Evolutionary conservation across 805 yeast species (phyloP), one percentile per base, ranked within the genome.

Genomic region (Monosporozyma aerobia): DNA sequence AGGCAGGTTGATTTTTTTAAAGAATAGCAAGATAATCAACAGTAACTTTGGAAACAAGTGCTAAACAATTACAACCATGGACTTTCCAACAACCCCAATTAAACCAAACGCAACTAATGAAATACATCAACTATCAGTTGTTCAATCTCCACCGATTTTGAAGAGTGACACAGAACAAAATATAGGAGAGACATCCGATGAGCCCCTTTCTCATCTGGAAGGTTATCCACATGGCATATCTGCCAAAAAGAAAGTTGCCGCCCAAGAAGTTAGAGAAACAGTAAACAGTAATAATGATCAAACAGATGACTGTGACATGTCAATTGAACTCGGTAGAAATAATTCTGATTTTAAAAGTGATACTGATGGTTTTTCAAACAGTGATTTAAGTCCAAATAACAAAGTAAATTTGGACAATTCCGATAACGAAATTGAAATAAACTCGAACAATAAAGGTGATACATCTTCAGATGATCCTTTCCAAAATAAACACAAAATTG

Each of bases 201-300:
- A 47, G 13, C 27, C 22, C 14, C 44, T 32, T 6, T 47, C 50
- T 7, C 44, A 51, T 48, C 39, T 52, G 40, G 57, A 49, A 48
- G 59, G 51, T 3, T 58, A 56, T 51, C 54, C 54, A 14, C 61
- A 58, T 49, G 63, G 62, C 7, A 37, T 59, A 30, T 56, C 62
- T 10, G 48, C 54, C 7, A 57, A 52, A 41, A 59, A 53, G 44
- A 54, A 50, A 22, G 19, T 29, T 22, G 53, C 37, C 32, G 29
- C 44, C 14, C 35, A 29, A 5, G 13, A 16, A 23, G 47, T 16
- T 8, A 16, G 39, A 3, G 52, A 50, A 16, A 35, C 14, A 1
- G 44, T 16, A 9, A 44, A 29, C 11, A 49, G 29, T 3, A 55
- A 49, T 3, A 55, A 49, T 13, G 48, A 45, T n/a, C 37, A 41